A percentile compares a stretch with the other conserved stretches of the same genome.
These are phyloP conservation scores for Venturiaceae sp. DNA, from an alignment of 2,329 filamentous ascomycete species.

Conservation along the genomic window DNA sequence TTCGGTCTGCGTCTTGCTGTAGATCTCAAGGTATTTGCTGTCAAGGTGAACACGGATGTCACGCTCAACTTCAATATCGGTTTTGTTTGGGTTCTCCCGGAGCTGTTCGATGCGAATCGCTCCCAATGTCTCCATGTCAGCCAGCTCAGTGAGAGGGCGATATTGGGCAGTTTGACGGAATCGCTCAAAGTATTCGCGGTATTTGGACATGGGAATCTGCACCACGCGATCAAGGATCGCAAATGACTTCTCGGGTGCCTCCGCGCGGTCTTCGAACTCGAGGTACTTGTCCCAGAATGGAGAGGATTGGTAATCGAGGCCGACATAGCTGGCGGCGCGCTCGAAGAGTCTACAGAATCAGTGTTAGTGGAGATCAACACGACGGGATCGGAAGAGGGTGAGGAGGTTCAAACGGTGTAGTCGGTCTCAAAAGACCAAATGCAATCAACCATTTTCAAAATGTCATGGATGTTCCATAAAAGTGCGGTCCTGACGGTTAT, in stretches of 20 bases:
- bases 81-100: slow-evolving; percentile 48
- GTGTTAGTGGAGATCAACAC: slow-evolving; percentile 27
- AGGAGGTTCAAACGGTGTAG: slow-evolving; percentile 9
- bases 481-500: background rate
- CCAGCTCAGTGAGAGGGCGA: slow-evolving; percentile 64
- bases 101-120: slow-evolving; percentile 65
- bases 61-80: slow-evolving; percentile 71
- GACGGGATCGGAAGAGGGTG: slow-evolving; percentile 8
- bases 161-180: slow-evolving; percentile 69
- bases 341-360: slow-evolving; percentile 67
- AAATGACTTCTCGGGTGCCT: slow-evolving; percentile 76
- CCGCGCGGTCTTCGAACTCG: slow-evolving; percentile 88
- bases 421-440: slow-evolving; percentile 10
- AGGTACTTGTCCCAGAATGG: slow-evolving; percentile 99
- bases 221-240: slow-evolving; percentile 74
- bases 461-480: background rate
- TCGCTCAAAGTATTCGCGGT: slow-evolving; percentile 87
- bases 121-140: slow-evolving; percentile 55
- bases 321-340: slow-evolving; percentile 72
- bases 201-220: slow-evolving; percentile 89
- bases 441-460: slow-evolving; percentile 12
- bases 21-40: slow-evolving; percentile 68
- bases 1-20: slow-evolving; percentile 73
- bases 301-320: slow-evolving; percentile 86
- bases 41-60: slow-evolving; percentile 76